These are phyloP conservation scores for Sphagnurus paluster DNA, from an alignment of 1,284 basidiomycete species.

Conservation along the genomic window DNA sequence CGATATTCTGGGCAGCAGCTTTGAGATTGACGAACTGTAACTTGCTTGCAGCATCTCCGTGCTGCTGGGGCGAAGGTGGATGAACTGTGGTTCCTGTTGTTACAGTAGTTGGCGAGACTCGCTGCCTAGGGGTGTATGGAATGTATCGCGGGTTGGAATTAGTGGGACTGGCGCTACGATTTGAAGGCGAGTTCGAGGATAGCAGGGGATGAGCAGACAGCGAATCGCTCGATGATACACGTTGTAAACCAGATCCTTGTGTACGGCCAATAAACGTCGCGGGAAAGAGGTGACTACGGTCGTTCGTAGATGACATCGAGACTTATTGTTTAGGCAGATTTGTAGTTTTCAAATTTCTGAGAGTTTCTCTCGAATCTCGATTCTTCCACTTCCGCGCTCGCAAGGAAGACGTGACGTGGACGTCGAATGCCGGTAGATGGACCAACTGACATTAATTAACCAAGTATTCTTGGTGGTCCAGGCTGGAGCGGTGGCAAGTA, in stretches of 20 bases:
- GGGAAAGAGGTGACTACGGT: constrained; percentile 38
- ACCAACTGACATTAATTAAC: no score
- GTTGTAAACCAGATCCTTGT: constrained; percentile 43
- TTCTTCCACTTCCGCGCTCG: no score
- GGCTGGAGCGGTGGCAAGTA: no score
- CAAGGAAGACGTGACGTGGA: no score
- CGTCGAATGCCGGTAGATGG: no score
- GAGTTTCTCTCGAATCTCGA: neutral
- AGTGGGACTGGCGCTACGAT: constrained; percentile 12
- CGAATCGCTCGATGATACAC: constrained; percentile 53
- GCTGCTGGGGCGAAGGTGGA: constrained; percentile 40
- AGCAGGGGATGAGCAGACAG: constrained; percentile 63
- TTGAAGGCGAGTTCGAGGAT: constrained; percentile 37
- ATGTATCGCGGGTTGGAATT: constrained; percentile 32
- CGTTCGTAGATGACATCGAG: constrained; percentile 18
- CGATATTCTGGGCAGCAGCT: constrained; percentile 75
- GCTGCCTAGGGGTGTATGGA: constrained; percentile 44
- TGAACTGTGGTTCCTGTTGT: constrained; percentile 48
- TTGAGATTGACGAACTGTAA: constrained; percentile 81
- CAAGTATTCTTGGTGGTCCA: no score
- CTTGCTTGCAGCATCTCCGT: constrained; percentile 62
- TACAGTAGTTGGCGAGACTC: constrained; percentile 50
- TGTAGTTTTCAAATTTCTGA: neutral
- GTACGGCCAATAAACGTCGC: constrained; percentile 54
- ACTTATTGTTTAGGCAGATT: neutral